Evolutionary conservation across 2,329 filamentous ascomycete genomes (phyloP).

Genomic region (Ophiostoma sp.): DNA sequence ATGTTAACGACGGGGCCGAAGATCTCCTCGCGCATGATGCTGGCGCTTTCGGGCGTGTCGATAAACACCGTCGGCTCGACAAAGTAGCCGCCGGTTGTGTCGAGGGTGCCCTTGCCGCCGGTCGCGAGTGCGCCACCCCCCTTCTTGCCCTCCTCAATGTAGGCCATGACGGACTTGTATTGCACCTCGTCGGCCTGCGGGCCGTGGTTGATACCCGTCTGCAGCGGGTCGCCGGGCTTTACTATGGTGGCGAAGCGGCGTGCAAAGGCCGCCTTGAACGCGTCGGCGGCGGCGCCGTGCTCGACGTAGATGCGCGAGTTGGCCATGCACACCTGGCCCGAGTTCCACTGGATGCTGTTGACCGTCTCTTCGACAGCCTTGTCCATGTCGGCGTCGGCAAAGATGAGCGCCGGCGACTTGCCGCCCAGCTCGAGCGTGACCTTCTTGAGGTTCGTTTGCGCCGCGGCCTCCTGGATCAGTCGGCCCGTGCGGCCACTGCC

Average conservation of each 20-base stretch:
- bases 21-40: conserved; percentile 47
- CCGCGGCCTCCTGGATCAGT: conserved; percentile 56
- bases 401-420: conserved; percentile 56
- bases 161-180: conserved; percentile 38
- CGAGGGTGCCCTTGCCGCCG: conserved; percentile 28
- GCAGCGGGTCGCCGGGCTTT: conserved; percentile 36
- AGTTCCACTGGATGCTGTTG: conserved; percentile 37
- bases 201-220: conserved; percentile 35
- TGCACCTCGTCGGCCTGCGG: conserved; percentile 43
- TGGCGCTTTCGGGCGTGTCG: conserved; percentile 34
- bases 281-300: conserved; percentile 32
- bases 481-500: conserved; percentile 55
- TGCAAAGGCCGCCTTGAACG: conserved; percentile 39
- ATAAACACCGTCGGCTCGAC: conserved; percentile 40
- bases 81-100: conserved; percentile 32
- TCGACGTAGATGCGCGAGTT: conserved; percentile 45
- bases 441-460: conserved; percentile 55
- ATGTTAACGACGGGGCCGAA: conserved; percentile 51
- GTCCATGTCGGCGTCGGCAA: conserved; percentile 53
- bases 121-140: conserved; percentile 30
- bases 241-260: conserved; percentile 37
- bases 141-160: conserved; percentile 35
- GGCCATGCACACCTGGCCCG: conserved; percentile 47
- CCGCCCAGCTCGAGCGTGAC: conserved; percentile 56
- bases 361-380: conserved; percentile 48